phyloP scores from a whole-genome alignment of 2,329 filamentous ascomycete genomes.

The Chrysoporthe austroafricana region DNA sequence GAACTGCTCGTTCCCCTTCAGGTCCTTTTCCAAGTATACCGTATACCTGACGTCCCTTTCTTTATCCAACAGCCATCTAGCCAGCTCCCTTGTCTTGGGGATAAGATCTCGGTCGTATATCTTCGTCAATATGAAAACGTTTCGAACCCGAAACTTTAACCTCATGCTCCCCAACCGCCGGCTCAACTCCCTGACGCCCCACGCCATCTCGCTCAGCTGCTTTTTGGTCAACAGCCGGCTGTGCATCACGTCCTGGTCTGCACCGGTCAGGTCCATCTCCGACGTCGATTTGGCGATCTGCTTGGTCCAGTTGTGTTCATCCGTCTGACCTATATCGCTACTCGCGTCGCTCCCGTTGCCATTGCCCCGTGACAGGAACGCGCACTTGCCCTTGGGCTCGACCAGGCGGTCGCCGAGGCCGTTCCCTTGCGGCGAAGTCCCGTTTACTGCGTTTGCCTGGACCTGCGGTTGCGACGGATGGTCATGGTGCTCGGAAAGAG shows the following conservation, averaged over 20 bases:
- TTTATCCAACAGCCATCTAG: slow-evolving; percentile 77
- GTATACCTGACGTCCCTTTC: slow-evolving; percentile 70
- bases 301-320: slow-evolving; percentile 60
- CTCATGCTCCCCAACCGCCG: slow-evolving; percentile 83
- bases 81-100: slow-evolving; percentile 74
- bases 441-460: slow-evolving; percentile 31
- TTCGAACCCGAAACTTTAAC: slow-evolving; percentile 79
- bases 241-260: slow-evolving; percentile 44
- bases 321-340: slow-evolving; percentile 54
- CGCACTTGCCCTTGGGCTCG: slow-evolving; percentile 41
- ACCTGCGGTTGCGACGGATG: slow-evolving; percentile 3
- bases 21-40: slow-evolving; percentile 80
- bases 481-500: slow-evolving; percentile 11
- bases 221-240: slow-evolving; percentile 89
- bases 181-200: slow-evolving; percentile 89
- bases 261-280: slow-evolving; percentile 29
- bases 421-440: slow-evolving; percentile 35
- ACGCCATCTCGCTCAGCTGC: slow-evolving; percentile 94
- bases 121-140: slow-evolving; percentile 88
- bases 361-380: slow-evolving; percentile 40
- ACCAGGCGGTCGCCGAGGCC: slow-evolving; percentile 31
- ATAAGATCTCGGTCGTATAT: slow-evolving; percentile 84
- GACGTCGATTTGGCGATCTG: slow-evolving; percentile 50
- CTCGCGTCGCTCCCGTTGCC: slow-evolving; percentile 40
- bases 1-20: slow-evolving; percentile 74